Evolutionary conservation across 2,329 filamentous ascomycete species (phyloP).

Genomic region (Epichloe festucae): DNA sequence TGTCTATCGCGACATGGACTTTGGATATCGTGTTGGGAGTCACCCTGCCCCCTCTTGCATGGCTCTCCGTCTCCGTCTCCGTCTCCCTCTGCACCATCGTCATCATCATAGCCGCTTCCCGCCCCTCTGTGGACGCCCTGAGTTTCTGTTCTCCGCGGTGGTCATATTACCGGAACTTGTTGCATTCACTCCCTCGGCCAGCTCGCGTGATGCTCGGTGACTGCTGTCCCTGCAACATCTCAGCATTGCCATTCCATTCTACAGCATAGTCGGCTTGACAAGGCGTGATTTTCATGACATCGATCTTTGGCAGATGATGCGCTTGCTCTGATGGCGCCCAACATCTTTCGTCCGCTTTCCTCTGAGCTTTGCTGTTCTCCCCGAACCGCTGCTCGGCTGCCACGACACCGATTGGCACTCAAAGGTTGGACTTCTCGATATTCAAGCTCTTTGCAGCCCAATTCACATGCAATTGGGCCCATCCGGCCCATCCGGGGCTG

Average conservation of each 20-base stretch:
- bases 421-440: slow-evolving; percentile 9
- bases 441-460: background rate
- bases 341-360: slow-evolving; percentile 21
- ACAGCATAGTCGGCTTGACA: background rate
- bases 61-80: background rate
- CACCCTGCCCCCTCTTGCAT: background rate
- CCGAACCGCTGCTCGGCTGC: slow-evolving; percentile 13
- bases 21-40: background rate
- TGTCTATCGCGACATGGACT: too few relatives aligned
- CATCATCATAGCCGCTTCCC: background rate
- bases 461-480: background rate
- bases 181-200: too few relatives aligned
- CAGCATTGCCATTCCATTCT: too few relatives aligned
- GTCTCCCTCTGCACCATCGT: background rate
- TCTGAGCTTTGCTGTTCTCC: slow-evolving; percentile 17
- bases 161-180: too few relatives aligned
- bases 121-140: background rate
- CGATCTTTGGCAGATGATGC: slow-evolving; percentile 16
- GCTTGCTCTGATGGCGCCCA: slow-evolving; percentile 20
- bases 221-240: too few relatives aligned
- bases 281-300: background rate
- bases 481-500: background rate
- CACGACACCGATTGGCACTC: slow-evolving; percentile 12
- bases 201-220: too few relatives aligned
- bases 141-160: background rate